Conservation (phyloP, 1,284 basidiomycete genomes). For the Tilletia caries region DNA sequence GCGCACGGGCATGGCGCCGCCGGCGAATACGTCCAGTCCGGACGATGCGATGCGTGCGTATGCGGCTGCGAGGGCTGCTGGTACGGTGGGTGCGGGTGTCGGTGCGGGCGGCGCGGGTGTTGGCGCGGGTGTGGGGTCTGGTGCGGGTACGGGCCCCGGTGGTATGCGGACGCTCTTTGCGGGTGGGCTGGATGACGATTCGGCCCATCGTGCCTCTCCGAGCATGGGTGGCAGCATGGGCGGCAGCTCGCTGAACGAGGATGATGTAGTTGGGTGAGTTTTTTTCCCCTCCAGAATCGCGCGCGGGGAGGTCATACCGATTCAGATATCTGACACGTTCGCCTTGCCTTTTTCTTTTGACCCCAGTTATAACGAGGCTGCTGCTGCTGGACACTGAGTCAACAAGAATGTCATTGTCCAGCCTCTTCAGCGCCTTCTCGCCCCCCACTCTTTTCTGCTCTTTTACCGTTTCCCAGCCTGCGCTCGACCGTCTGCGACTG, state of each 20-base stretch:
- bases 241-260: constrained; percentile 44
- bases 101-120: constrained; percentile 14
- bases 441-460: no score
- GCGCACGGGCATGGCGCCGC: constrained; percentile 44
- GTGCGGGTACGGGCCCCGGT: neutral
- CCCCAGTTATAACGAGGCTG: constrained; percentile 3
- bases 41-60: constrained; percentile 48
- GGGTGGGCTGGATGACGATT: constrained; percentile 20
- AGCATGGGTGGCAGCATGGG: constrained; percentile 23
- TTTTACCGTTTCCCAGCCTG: no score
- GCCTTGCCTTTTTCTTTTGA: neutral
- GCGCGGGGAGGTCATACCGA: neutral
- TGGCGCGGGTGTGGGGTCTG: constrained; percentile 14
- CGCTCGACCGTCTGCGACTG: no score
- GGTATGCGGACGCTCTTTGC: constrained; percentile 41
- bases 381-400: neutral
- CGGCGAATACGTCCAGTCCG: constrained; percentile 37
- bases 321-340: neutral
- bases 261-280: constrained; percentile 43
- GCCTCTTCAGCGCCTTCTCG: no score
- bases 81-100: constrained; percentile 6
- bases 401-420: no score
- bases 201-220: neutral
- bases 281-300: no score
- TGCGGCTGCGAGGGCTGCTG: constrained; percentile 36